These are phyloP conservation scores for Lenwebbia sp. DNA, from an alignment of 345 rosid genomes.

Conservation along the genomic window DNA sequence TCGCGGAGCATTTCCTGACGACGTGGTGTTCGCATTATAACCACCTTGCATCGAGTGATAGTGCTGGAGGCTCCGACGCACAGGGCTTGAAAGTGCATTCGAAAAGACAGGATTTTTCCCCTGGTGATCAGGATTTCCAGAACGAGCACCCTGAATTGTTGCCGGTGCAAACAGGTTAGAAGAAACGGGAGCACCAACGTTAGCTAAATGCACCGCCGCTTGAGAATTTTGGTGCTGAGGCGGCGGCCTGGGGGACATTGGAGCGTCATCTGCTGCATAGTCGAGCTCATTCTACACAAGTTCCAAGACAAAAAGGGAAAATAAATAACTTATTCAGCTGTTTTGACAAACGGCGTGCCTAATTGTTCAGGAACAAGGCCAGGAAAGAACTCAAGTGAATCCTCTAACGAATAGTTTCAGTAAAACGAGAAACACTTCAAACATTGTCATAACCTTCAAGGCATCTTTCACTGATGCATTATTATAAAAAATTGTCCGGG, in stretches of 20 bases:
- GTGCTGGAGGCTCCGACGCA: constrained; percentile 57
- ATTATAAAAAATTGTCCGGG: not conserved
- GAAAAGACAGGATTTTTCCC: constrained; percentile 38
- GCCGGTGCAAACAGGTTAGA: constrained; percentile 20
- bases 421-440: not conserved
- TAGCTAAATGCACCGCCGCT: constrained; percentile 5
- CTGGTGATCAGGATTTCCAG: constrained; percentile 32
- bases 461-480: not conserved
- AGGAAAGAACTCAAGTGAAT: not conserved
- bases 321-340: not conserved
- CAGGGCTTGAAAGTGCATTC: constrained; percentile 57
- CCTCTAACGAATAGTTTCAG: not conserved
- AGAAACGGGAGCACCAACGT: constrained; percentile 16
- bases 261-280: constrained; percentile 44
- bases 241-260: constrained; percentile 34
- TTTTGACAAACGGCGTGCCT: not conserved
- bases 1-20: constrained; percentile 8
- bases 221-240: constrained; percentile 34
- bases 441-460: not conserved
- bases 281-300: constrained; percentile 67
- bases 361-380: not conserved
- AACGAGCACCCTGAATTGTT: constrained; percentile 10
- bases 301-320: not conserved
- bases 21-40: constrained; percentile 8
- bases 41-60: constrained; percentile 33